A percentile compares a stretch with the other conserved stretches of the same genome.
Evolutionary conservation across 345 rosid genomes (phyloP).

Genomic region (Salix udensis): DNA sequence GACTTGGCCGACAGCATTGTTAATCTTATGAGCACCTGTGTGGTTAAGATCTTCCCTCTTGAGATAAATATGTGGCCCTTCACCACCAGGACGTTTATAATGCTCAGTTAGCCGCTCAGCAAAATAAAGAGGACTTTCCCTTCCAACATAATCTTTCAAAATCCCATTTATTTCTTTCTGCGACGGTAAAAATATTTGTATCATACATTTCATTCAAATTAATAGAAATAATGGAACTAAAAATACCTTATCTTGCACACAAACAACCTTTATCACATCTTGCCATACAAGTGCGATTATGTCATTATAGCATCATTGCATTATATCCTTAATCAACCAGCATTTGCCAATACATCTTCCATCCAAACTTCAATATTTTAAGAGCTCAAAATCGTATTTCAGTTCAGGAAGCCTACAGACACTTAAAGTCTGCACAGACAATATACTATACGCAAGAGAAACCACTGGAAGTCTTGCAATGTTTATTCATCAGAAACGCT

Average conservation of each 20-base stretch:
- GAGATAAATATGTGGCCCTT: constrained; percentile 80
- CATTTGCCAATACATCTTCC: background rate
- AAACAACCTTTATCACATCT: too few species aligned
- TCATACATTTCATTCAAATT: background rate
- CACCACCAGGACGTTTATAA: constrained; percentile 64
- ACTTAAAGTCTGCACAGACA: background rate
- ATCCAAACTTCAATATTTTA: background rate
- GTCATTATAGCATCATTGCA: background rate
- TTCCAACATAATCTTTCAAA: constrained; percentile 89
- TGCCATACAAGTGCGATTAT: too few species aligned
- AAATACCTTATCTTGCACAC: too few species aligned
- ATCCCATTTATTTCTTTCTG: constrained; percentile 71
- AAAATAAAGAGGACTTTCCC: constrained; percentile 85
- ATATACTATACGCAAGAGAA: background rate
- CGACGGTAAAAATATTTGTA: constrained; percentile 10
- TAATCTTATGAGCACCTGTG: constrained; percentile 89
- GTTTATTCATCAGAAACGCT: background rate
- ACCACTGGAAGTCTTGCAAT: background rate
- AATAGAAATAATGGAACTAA: background rate
- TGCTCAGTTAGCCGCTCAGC: constrained; percentile 86
- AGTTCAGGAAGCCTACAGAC: background rate
- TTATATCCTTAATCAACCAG: background rate
- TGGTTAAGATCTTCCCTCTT: constrained; percentile 98
- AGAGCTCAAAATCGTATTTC: background rate
- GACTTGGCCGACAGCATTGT: constrained; percentile 87